These are phyloP conservation scores for Tympanopsis confertula DNA, from an alignment of 2,329 filamentous ascomycete genomes.

Conservation along the genomic window DNA sequence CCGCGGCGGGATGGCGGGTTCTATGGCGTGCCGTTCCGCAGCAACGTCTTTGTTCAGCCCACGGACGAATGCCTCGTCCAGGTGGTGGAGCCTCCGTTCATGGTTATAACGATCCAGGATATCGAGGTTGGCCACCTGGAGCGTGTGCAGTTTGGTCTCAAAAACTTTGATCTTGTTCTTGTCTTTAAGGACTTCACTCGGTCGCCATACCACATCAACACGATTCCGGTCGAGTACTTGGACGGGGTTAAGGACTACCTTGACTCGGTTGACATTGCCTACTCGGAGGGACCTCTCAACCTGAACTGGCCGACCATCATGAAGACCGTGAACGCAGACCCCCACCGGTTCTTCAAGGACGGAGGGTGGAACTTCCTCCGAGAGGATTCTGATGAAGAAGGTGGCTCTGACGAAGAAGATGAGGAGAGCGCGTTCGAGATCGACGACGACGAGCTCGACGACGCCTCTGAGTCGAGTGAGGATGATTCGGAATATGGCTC, in stretches of 20 bases:
- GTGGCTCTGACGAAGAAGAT: constrained; percentile 64
- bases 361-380: constrained; percentile 91
- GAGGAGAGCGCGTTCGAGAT: constrained; percentile 92
- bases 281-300: constrained; percentile 87
- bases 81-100: constrained; percentile 90
- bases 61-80: constrained; percentile 96
- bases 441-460: constrained; percentile 74
- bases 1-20: constrained; percentile 94
- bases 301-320: constrained; percentile 98
- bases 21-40: constrained; percentile 89
- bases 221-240: constrained; percentile 87
- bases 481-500: constrained; percentile 91
- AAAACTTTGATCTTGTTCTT: constrained; percentile 98
- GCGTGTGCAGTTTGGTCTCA: constrained; percentile 88
- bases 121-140: constrained; percentile 95
- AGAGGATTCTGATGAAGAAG: constrained; percentile 78
- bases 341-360: constrained; percentile 88
- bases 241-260: constrained; percentile 97
- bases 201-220: constrained; percentile 90
- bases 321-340: constrained; percentile 93
- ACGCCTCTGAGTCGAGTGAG: constrained; percentile 63
- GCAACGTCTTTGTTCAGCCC: constrained; percentile 88
- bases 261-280: constrained; percentile 89
- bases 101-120: constrained; percentile 88
- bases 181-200: constrained; percentile 95